These are phyloP conservation scores for Forsythia viridissima DNA, from an alignment of 257 asterid genomes.

Conservation along the genomic window DNA sequence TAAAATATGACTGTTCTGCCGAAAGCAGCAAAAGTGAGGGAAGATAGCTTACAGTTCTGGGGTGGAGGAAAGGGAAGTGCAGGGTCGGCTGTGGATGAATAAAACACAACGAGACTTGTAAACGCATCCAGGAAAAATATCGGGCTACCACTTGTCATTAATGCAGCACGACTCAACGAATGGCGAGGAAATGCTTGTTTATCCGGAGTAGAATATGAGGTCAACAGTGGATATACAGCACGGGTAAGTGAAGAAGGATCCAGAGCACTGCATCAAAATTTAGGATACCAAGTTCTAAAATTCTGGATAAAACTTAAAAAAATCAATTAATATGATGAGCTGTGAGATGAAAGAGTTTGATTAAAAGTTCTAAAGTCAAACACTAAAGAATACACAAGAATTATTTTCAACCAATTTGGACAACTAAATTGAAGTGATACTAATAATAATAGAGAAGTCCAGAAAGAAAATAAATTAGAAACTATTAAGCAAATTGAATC, in stretches of 20 bases:
- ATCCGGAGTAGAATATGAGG: conserved; percentile 79
- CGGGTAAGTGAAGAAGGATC: conserved; percentile 88
- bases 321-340: not conserved
- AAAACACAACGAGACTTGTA: conserved; percentile 81
- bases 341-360: not conserved
- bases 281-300: conserved; percentile 20
- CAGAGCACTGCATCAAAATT: conserved; percentile 75
- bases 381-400: not conserved
- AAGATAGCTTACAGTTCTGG: conserved; percentile 82
- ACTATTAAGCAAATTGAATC: not conserved
- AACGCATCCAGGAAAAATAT: conserved; percentile 95
- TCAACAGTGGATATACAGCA: conserved; percentile 82
- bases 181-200: conserved; percentile 96
- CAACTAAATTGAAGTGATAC: conserved; percentile 2
- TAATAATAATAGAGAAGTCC: not conserved
- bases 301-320: not conserved
- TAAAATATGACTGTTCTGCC: not conserved
- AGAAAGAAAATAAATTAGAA: not conserved
- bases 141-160: conserved; percentile 94
- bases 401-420: not conserved
- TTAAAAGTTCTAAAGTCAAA: not conserved
- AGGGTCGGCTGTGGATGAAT: conserved; percentile 84
- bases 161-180: conserved; percentile 97
- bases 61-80: conserved; percentile 98
- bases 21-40: conserved; percentile 3